Evolutionary conservation across 176 grass and related monocot species (phyloP).

Genomic region (Luzula sylvatica): DNA sequence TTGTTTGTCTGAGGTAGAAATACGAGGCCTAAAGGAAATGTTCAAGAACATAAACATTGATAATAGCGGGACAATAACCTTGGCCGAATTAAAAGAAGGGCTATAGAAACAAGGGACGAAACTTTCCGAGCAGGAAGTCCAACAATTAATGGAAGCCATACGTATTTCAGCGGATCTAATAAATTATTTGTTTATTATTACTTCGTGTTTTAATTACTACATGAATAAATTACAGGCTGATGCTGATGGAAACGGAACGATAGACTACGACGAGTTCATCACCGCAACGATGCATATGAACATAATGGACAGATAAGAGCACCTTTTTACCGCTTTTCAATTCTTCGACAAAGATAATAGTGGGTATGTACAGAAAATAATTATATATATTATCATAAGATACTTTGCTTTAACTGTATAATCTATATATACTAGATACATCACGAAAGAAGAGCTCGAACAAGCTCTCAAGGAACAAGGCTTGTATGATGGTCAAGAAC

Average conservation of each 20-base stretch:
- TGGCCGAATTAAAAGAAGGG: constrained; percentile 63
- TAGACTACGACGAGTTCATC: constrained; percentile 70
- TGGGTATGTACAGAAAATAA: constrained; percentile 39
- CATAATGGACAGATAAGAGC: constrained; percentile 59
- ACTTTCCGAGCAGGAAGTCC: constrained; percentile 55
- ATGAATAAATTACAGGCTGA: constrained; percentile 37
- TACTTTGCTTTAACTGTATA: background rate
- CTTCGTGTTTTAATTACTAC: too few relatives aligned
- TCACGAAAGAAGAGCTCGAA: constrained; percentile 71
- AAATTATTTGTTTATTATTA: too few relatives aligned
- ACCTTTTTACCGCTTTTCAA: constrained; percentile 72
- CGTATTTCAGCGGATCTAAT: constrained; percentile 2
- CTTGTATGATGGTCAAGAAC: constrained; percentile 39
- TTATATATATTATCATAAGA: background rate
- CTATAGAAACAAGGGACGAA: constrained; percentile 61
- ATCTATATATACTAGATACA: constrained; percentile 30
- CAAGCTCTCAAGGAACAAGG: constrained; percentile 58
- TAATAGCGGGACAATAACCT: constrained; percentile 68
- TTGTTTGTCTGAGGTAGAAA: constrained; percentile 84
- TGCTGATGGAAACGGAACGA: constrained; percentile 63
- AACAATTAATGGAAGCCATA: constrained; percentile 84
- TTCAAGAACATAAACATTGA: constrained; percentile 86
- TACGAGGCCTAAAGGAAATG: constrained; percentile 81
- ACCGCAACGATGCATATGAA: constrained; percentile 76
- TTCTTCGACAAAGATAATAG: constrained; percentile 72